Percentiles rank a stretch among this genome's conserved stretches.
phyloP scores from a whole-genome alignment of 352 stramenopile species.

The Plasmopara viticola region DNA sequence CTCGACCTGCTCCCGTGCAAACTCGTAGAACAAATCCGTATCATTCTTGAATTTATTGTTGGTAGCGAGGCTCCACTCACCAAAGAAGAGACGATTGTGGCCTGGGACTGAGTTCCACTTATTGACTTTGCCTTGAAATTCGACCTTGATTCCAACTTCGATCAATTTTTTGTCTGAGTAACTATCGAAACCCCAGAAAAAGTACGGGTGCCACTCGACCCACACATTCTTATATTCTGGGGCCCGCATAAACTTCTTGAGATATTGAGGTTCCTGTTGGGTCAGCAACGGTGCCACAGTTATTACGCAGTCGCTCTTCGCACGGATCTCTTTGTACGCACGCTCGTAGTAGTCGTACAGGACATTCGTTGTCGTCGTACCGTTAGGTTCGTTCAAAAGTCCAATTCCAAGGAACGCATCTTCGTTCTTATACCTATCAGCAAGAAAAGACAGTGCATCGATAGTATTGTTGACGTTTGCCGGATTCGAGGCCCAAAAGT shows the following conservation, averaged over 20 bases:
- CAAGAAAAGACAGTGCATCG: no score
- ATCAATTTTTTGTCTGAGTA: slow-evolving; percentile 42
- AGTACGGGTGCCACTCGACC: slow-evolving; percentile 3
- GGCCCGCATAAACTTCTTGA: slow-evolving; percentile 45
- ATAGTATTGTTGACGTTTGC: slow-evolving; percentile 63
- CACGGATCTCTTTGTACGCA: slow-evolving; percentile 58
- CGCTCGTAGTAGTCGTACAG: slow-evolving; percentile 74
- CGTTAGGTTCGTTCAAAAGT: slow-evolving; percentile 62
- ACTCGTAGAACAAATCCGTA: slow-evolving; percentile 42
- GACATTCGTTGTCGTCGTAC: slow-evolving; percentile 38
- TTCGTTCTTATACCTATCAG: slow-evolving; percentile 35
- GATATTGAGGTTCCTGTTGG: slow-evolving; percentile 39
- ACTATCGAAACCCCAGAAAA: slow-evolving; percentile 64
- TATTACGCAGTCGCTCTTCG: slow-evolving; percentile 62
- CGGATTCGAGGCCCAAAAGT: slow-evolving; percentile 41
- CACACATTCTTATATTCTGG: slow-evolving; percentile 59
- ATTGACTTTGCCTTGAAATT: slow-evolving; percentile 32
- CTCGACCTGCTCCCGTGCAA: slow-evolving; percentile 41
- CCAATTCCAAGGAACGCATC: slow-evolving; percentile 65
- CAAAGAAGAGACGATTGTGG: slow-evolving; percentile 41
- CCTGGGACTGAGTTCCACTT: slow-evolving; percentile 32
- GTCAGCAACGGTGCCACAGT: slow-evolving; percentile 45
- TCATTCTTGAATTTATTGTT: slow-evolving; percentile 45
- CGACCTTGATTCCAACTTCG: slow-evolving; percentile 33
- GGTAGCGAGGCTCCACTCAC: slow-evolving; percentile 44